Evolutionary conservation across 2,329 filamentous ascomycete genomes (phyloP).

Genomic region (Rhynchosporium agropyri): DNA sequence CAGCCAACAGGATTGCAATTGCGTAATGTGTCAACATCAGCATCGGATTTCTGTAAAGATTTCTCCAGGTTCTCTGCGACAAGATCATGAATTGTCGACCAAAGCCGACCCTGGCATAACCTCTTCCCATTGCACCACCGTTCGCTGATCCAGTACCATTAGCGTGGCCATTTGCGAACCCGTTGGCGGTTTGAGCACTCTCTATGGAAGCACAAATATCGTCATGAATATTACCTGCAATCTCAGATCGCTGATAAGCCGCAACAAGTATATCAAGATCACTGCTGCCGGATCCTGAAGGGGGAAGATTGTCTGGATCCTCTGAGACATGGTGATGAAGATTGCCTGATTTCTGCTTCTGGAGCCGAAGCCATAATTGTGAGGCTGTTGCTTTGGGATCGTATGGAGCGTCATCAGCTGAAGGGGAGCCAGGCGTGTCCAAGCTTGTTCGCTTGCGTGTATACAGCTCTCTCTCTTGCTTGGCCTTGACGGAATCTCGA

Average conservation of each 20-base stretch:
- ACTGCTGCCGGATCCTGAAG: conserved; percentile 61
- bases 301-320: conserved; percentile 66
- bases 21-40: conserved; percentile 98
- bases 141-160: conserved; percentile 53
- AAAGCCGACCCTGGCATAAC: conserved; percentile 81
- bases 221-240: conserved; percentile 72
- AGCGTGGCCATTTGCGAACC: conserved; percentile 55
- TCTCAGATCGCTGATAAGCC: conserved; percentile 76
- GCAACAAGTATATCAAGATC: conserved; percentile 82
- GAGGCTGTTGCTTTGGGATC: conserved; percentile 50
- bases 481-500: conserved; percentile 78
- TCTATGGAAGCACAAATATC: conserved; percentile 75
- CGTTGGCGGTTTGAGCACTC: conserved; percentile 68
- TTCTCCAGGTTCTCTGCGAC: conserved; percentile 91
- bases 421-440: conserved; percentile 63
- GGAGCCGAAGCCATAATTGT: conserved; percentile 63
- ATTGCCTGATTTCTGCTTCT: conserved; percentile 53
- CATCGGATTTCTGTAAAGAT: conserved; percentile 96
- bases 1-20: conserved; percentile 90
- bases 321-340: conserved; percentile 66
- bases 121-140: conserved; percentile 67
- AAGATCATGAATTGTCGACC: conserved; percentile 84
- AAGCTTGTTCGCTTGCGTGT: conserved; percentile 73
- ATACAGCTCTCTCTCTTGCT: conserved; percentile 88
- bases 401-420: conserved; percentile 56